Base-by-base conservation (phyloP, 441 rosid genomes). In the Manihot esculenta region DNA sequence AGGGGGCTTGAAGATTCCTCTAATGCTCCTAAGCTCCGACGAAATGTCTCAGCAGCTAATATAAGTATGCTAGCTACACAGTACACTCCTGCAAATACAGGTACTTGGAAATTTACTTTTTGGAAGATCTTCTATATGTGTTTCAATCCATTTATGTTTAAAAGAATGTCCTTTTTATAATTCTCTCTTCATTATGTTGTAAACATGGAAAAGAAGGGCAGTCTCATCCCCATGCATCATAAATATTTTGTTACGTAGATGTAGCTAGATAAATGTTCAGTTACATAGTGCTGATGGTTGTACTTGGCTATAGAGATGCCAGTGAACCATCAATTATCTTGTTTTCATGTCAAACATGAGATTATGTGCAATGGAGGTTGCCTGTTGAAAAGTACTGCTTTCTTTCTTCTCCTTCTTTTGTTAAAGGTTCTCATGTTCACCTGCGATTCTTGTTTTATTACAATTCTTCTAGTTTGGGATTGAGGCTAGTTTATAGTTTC, bases 41-140 rank as follows among this genome's bases (percentile, higher is more conserved):
- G 96, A 67, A 87, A 88, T 78, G 83, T 89, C 53, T 94, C 99
- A 27, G 88, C 84, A 30, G 77, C 88, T 74, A 87, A 83, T 71
- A 86, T 94, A 27, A 81, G 76, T 80, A 85, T 69, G 71, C 77
- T 90, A 64, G 81, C 80, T 24, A 74, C 78, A 0, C 88, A 80
- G 66, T 27, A 59, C 57, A 26, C 78, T 66, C 24, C 91, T 62
- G 18, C 84, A 57, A 89, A 77, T 73, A 73, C 85, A 86, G 96
- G 97, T 92, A 53, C 61, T 42, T 9, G 41, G 12, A 6, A 26
- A 50, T 41, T 70, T 57, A 30, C 64, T 30, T 45, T 45, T 47
- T n/a, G 3, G 51, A 51, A 20, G n/a, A 12, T 23, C 15, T 42
- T n/a, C n/a, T 15, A 18, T 70, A 20, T 2, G 6, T 15, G 18